Evolutionary conservation across 2,329 filamentous ascomycete genomes (phyloP), one percentile per base, ranked within the genome.

Genomic region (Penicillium sp.): DNA sequence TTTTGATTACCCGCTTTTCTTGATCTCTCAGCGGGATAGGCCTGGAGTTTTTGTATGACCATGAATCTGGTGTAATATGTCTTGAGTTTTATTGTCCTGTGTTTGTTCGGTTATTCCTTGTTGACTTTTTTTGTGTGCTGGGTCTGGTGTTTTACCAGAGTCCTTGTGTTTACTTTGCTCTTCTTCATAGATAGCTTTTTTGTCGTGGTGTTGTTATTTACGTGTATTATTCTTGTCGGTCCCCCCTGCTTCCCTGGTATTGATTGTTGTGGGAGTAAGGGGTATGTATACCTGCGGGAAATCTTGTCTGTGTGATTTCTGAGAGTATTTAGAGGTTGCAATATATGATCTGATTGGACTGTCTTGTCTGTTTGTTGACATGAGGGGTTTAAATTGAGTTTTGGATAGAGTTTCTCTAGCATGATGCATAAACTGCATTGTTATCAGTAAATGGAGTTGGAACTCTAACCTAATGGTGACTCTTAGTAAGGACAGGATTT

Each of bases 41-140:
- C 59, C 54, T 53, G 68, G 67, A 63, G 65, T 69, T 69, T 40
- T 55, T 67, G 60, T 47, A 24, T 55, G 50, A 45, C 53, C 35
- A 45, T 30, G 56, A 68, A 68, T 69, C 59, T 69, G 68, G 67
- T 64, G 67, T 67, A 67, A 68, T 70, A 65, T 60, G 51, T 61
- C 45, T 28, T 59, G 54, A 62, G 38, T 62, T 63, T 53, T 59
- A 17, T 26, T 38, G n/a, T 49, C 19, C 12, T 44, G 38, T 45
- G 30, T 9, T 30, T 22, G 22, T 44, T 28, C 38, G 56, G 60
- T 59, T 59, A 37, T 64, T 61, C 42, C 51, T 56, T 35, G 26
- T 22, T 47, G 56, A 47, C 60, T 58, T 47, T 59, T 64, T 59
- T 33, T 33, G 35, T 54, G 51, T 33, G 15, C 51, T 1, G 49